Evolutionary conservation across 495 filamentous ascomycete genomes (phyloP).

Genomic region (Penicilliopsis zonata): DNA sequence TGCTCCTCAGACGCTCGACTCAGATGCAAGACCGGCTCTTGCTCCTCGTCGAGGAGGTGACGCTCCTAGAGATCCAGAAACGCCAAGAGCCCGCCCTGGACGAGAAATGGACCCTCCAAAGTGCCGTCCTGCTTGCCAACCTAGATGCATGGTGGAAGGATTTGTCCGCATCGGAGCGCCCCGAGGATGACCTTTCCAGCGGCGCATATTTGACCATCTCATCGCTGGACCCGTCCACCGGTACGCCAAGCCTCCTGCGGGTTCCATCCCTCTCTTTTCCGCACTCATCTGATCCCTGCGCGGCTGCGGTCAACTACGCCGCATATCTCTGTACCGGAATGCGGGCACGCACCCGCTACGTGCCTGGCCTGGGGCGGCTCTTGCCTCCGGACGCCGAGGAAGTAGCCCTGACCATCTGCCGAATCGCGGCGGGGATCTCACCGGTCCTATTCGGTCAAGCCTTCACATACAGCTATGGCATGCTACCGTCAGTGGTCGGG

Average conservation of each 20-base stretch:
- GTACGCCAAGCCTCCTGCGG: background rate
- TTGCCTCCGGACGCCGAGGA: conserved; percentile 1
- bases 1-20: background rate
- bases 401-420: conserved; percentile 1
- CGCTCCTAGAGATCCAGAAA: conserved; percentile 1
- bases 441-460: background rate
- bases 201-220: conserved; percentile 1
- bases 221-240: background rate
- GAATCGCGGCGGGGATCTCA: background rate
- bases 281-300: background rate
- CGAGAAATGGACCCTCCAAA: background rate
- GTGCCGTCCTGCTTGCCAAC: background rate
- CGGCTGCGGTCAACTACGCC: conserved; percentile 2
- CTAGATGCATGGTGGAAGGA: conserved; percentile 1
- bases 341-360: conserved; percentile 2
- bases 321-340: conserved; percentile 1
- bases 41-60: conserved; percentile 1
- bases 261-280: background rate
- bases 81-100: background rate
- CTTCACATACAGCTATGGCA: conserved; percentile 3
- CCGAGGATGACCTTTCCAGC: background rate
- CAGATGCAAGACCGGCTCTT: background rate
- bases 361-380: background rate
- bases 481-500: conserved; percentile 1
- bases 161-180: background rate